Conservation (phyloP, 73 alveolate species). For the Stentor coeruleus region DNA sequence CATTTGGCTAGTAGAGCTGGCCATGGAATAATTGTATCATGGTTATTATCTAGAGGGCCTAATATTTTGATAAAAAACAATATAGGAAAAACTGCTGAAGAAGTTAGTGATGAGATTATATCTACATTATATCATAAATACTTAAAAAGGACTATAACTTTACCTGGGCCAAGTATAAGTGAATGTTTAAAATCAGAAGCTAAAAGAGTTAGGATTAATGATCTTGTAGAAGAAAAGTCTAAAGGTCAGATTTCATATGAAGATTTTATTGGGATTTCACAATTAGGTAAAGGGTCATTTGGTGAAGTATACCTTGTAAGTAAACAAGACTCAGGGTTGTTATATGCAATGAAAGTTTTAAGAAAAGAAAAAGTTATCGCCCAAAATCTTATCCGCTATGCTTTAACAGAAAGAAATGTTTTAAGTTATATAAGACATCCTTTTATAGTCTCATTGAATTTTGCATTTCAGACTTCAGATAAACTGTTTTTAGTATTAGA, state of each 20-base stretch:
- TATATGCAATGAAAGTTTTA: conserved; percentile 93
- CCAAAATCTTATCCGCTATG: conserved; percentile 81
- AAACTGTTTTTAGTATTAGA: conserved; percentile 66
- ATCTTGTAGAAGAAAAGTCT: neutral
- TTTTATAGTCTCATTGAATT: conserved; percentile 86
- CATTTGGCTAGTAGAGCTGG: neutral
- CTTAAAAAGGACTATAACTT: neutral
- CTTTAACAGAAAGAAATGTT: conserved; percentile 92
- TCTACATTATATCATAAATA: neutral
- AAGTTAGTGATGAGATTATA: too few relatives aligned
- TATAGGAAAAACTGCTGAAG: conserved; percentile 1
- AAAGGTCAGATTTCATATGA: conserved; percentile 31
- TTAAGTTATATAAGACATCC: conserved; percentile 86
- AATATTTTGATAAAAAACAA: neutral
- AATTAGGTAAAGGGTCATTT: conserved; percentile 85
- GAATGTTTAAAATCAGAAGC: neutral
- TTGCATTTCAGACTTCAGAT: conserved; percentile 79
- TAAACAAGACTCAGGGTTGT: conserved; percentile 61
- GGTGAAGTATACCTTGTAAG: conserved; percentile 86
- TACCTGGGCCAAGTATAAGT: neutral
- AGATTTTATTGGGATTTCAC: conserved; percentile 65
- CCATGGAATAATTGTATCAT: neutral
- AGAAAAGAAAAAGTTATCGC: conserved; percentile 76
- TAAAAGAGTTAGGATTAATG: neutral
- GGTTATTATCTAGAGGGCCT: neutral